These are phyloP conservation scores for Monotropa hypopitys DNA, from an alignment of 179 eudicot genomes.

Conservation along the genomic window DNA sequence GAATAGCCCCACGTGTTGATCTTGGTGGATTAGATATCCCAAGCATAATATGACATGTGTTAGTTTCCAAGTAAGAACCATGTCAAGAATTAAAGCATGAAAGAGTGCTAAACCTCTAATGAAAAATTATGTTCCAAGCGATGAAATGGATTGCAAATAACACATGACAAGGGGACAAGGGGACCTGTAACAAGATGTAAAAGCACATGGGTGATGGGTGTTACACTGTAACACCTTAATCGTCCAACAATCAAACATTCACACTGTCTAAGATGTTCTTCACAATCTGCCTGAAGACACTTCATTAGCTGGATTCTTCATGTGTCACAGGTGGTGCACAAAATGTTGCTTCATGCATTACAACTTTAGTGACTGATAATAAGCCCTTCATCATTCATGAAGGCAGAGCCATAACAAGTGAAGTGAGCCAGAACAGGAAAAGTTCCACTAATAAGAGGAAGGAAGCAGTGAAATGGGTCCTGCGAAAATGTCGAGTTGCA, in stretches of 20 bases:
- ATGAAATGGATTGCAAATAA: neutral
- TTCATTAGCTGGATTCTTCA: too few species aligned
- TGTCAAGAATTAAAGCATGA: constrained; percentile 5
- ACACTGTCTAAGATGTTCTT: neutral
- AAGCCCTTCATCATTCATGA: neutral
- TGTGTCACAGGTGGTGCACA: too few species aligned
- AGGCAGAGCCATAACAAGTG: neutral
- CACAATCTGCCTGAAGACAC: neutral
- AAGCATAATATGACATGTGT: constrained; percentile 10
- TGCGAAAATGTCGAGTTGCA: neutral
- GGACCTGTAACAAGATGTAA: neutral
- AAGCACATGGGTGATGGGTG: neutral
- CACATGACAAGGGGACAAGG: neutral
- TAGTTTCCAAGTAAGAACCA: too few species aligned
- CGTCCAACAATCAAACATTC: neutral
- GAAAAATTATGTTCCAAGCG: neutral
- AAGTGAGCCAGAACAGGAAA: too few species aligned
- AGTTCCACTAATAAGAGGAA: too few species aligned
- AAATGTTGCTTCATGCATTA: too few species aligned
- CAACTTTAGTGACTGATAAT: too few species aligned
- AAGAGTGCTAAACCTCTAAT: neutral
- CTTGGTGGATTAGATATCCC: constrained; percentile 24
- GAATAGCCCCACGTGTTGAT: constrained; percentile 99
- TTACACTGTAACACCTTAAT: neutral
- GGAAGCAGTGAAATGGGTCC: too few species aligned